Conservation (phyloP, 257 asterid species). For the Anisodus tanguticus region DNA sequence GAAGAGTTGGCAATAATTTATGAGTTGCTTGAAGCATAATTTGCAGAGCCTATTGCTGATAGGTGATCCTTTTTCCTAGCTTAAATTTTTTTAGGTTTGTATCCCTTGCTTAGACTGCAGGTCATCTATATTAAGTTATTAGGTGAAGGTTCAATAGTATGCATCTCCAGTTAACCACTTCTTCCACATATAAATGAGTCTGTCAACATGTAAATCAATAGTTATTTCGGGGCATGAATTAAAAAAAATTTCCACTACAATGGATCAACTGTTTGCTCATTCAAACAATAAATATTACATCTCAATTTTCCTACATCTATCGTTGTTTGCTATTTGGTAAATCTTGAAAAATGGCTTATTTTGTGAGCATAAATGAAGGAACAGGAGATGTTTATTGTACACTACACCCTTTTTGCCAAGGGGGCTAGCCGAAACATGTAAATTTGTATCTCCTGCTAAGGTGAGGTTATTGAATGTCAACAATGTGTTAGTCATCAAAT, state of each 20-base stretch:
- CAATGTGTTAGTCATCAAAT: conserved; percentile 45
- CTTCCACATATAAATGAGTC: not conserved
- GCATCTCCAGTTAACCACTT: conserved; percentile 23
- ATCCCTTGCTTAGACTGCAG: not conserved
- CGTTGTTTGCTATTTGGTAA: conserved; percentile 1
- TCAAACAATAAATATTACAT: conserved; percentile 20
- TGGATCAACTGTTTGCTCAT: conserved; percentile 8
- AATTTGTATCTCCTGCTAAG: conserved; percentile 34
- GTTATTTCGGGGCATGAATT: conserved; percentile 9
- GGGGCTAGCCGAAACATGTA: conserved; percentile 43
- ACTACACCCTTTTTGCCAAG: conserved; percentile 37
- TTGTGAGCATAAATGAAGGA: conserved; percentile 43
- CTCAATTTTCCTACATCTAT: conserved; percentile 22
- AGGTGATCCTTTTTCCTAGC: conserved; percentile 17
- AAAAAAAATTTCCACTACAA: conserved; percentile 11
- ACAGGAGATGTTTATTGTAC: conserved; percentile 38
- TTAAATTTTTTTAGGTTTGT: not conserved
- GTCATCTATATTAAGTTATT: not conserved
- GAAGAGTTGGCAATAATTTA: not conserved
- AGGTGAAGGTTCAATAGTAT: not conserved
- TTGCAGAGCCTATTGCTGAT: not conserved
- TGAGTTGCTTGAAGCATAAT: not conserved
- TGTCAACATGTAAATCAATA: not conserved
- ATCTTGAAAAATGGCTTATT: conserved; percentile 50
- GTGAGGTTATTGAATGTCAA: conserved; percentile 41